These are phyloP conservation scores for Phaseolus lunatus DNA, from an alignment of 306 rosid species.

Conservation along the genomic window DNA sequence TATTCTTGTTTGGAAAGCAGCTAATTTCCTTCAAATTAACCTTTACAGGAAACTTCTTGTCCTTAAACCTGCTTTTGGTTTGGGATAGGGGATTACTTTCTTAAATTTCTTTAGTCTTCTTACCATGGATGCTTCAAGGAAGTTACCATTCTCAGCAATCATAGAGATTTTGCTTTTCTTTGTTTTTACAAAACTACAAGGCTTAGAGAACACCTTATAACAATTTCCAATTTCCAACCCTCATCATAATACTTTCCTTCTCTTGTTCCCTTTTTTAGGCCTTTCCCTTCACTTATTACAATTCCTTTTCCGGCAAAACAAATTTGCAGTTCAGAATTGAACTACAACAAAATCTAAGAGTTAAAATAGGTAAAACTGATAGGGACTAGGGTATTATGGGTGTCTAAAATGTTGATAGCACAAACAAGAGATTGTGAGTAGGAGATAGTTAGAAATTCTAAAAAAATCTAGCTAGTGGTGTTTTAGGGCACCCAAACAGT, in stretches of 20 bases:
- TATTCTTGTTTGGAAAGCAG: background rate
- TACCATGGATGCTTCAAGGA: constrained; percentile 9
- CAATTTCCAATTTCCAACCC: background rate
- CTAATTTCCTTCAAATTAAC: background rate
- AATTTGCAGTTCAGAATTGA: no score
- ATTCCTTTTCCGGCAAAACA: no score
- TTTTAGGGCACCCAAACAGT: background rate
- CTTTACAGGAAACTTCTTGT: background rate
- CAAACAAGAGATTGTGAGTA: background rate
- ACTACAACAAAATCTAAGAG: no score
- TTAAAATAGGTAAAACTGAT: no score
- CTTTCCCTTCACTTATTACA: background rate
- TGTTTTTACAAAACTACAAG: background rate
- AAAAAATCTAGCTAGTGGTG: constrained; percentile 2
- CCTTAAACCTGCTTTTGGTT: background rate
- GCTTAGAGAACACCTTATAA: background rate
- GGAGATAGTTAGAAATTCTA: background rate
- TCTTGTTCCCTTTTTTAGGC: background rate
- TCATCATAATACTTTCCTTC: background rate
- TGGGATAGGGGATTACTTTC: background rate
- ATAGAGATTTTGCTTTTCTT: background rate
- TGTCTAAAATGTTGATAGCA: no score
- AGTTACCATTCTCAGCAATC: background rate
- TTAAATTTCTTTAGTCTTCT: background rate
- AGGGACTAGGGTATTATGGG: no score